phyloP scores from a whole-genome alignment of 768 basidiomycete genomes.

The Termitomyces sp. region DNA sequence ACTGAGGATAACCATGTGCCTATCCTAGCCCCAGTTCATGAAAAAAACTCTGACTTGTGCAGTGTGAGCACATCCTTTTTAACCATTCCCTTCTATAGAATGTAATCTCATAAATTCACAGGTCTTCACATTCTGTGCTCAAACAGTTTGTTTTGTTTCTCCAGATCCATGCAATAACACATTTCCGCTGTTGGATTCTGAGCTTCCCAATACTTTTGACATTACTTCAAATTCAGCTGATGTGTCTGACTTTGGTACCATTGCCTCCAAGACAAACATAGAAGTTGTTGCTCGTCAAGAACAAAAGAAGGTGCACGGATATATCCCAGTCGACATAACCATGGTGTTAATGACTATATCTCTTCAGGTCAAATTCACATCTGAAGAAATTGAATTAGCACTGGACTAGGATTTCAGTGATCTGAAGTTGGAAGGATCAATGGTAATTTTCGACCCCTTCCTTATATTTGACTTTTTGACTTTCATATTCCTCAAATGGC shows the following conservation, averaged over 20 bases:
- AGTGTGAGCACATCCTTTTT: too few relatives aligned
- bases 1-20: too few relatives aligned
- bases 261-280: background rate
- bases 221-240: too few relatives aligned
- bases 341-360: background rate
- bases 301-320: too few relatives aligned
- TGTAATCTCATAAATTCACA: background rate
- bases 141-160: background rate
- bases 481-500: too few relatives aligned
- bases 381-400: too few relatives aligned
- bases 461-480: too few relatives aligned
- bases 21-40: too few relatives aligned
- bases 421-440: too few relatives aligned
- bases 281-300: too few relatives aligned
- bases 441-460: too few relatives aligned
- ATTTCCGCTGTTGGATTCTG: slow-evolving; percentile 23
- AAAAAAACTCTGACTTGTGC: too few relatives aligned
- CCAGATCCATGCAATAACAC: slow-evolving; percentile 17
- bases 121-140: background rate
- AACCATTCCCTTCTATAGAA: background rate
- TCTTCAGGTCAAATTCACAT: background rate
- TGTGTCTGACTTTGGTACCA: background rate
- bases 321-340: background rate
- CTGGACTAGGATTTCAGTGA: background rate
- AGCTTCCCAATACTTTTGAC: slow-evolving; percentile 24